These are phyloP conservation scores for Sequoia sempervirens DNA, from an alignment of 75 land plant species.

Conservation along the genomic window DNA sequence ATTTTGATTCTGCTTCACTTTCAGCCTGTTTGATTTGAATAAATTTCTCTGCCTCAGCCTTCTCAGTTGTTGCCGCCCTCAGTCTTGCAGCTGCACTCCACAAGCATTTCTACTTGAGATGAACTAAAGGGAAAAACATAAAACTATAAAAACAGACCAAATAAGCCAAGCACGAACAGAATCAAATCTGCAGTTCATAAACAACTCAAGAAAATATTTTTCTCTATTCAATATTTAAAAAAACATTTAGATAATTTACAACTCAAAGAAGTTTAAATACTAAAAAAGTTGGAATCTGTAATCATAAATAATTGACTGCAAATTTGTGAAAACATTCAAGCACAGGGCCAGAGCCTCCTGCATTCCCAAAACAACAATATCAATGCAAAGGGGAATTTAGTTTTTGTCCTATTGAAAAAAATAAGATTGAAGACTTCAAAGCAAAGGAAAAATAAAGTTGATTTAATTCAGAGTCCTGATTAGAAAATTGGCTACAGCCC, in stretches of 20 bases:
- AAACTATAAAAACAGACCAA: not conserved
- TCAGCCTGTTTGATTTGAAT: slow-evolving; percentile 40
- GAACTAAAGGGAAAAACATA: not conserved
- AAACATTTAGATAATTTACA: not conserved
- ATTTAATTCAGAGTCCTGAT: not conserved
- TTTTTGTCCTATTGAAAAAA: not conserved
- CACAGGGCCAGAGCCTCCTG: not conserved
- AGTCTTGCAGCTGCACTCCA: slow-evolving; percentile 12
- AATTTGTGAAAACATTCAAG: not conserved
- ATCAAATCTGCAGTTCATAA: not conserved
- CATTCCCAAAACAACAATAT: not conserved
- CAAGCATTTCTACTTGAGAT: not conserved
- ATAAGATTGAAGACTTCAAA: not conserved
- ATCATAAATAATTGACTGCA: not conserved
- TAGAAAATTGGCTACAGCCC: not conserved
- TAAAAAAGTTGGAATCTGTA: not conserved
- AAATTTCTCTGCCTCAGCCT: slow-evolving; percentile 44
- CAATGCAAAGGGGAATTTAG: not conserved
- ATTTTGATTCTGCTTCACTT: slow-evolving; percentile 42
- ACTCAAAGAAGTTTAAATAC: not conserved
- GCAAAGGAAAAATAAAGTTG: not conserved
- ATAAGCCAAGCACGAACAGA: not conserved
- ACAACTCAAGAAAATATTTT: not conserved
- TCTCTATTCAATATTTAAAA: not conserved
- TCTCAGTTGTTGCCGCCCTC: slow-evolving; percentile 19